phyloP scores from a whole-genome alignment of 805 yeast species.

The Lachancea waltii region DNA sequence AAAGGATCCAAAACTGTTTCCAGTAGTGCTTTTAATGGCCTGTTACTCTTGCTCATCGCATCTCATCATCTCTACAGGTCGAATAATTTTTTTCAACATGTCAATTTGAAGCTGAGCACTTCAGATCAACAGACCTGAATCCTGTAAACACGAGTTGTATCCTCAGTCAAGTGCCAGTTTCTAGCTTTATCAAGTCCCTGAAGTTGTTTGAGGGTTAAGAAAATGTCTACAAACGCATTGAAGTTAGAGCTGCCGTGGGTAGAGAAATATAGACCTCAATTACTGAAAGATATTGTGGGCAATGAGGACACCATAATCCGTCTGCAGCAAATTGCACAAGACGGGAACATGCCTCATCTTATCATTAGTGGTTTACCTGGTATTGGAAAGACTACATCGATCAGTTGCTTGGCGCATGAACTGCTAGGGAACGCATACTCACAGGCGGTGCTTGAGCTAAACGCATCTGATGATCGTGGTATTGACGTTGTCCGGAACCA shows the following conservation, averaged over 20 bases:
- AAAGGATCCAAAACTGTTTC: too few species aligned
- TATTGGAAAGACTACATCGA: constrained; percentile 93
- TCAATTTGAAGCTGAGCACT: too few species aligned
- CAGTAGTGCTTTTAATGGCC: too few species aligned
- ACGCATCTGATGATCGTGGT: constrained; percentile 97
- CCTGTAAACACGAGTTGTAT: too few species aligned
- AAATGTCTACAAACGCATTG: constrained; percentile 6
- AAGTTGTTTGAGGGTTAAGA: not conserved
- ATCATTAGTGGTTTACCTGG: constrained; percentile 96
- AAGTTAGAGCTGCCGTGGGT: constrained; percentile 52
- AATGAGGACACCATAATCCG: constrained; percentile 86
- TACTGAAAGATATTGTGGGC: constrained; percentile 82
- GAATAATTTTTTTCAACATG: not conserved
- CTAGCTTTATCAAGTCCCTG: too few species aligned
- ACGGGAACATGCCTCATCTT: constrained; percentile 96
- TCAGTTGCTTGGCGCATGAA: constrained; percentile 83
- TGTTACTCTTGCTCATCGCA: constrained; percentile 2
- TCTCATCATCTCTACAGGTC: not conserved
- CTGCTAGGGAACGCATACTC: constrained; percentile 64
- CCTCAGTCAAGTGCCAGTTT: too few species aligned
- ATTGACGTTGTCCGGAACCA: constrained; percentile 92
- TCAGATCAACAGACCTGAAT: too few species aligned
- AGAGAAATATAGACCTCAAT: constrained; percentile 88
- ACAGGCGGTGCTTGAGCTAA: constrained; percentile 86
- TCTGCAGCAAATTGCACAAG: constrained; percentile 73